phyloP scores from a whole-genome alignment of 495 filamentous ascomycete species.

The Bacidia gigantensis region DNA sequence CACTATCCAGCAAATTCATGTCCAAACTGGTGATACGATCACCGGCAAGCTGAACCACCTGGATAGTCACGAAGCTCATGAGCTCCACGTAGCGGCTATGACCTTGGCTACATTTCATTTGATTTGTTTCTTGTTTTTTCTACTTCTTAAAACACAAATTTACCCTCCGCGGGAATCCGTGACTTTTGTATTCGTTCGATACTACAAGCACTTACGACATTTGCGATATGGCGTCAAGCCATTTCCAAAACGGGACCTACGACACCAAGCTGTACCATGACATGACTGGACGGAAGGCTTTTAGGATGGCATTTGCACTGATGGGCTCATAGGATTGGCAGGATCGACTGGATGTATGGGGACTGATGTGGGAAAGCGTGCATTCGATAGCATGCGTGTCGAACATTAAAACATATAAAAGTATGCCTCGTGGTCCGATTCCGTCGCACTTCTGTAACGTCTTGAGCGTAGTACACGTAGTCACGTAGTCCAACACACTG shows the following conservation, averaged over 20 bases:
- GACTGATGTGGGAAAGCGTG: neutral
- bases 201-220: neutral
- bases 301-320: neutral
- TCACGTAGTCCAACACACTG: neutral
- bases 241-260: neutral
- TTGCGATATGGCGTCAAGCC: neutral
- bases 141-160: neutral
- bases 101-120: neutral
- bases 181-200: neutral
- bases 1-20: slow-evolving; percentile 84
- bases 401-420: neutral
- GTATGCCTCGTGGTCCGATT: neutral
- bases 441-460: neutral
- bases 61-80: neutral
- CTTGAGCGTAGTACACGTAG: neutral
- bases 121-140: neutral
- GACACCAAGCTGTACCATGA: neutral
- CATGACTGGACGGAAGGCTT: neutral
- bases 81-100: neutral
- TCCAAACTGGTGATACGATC: slow-evolving; percentile 88
- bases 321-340: neutral
- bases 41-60: slow-evolving; percentile 39
- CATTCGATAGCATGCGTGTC: neutral
- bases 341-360: neutral
- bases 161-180: neutral